Percentiles rank a stretch among this genome's conserved stretches.
Conservation (phyloP, 192 early-diverging fungal species). For the Backusella psychrophila region DNA sequence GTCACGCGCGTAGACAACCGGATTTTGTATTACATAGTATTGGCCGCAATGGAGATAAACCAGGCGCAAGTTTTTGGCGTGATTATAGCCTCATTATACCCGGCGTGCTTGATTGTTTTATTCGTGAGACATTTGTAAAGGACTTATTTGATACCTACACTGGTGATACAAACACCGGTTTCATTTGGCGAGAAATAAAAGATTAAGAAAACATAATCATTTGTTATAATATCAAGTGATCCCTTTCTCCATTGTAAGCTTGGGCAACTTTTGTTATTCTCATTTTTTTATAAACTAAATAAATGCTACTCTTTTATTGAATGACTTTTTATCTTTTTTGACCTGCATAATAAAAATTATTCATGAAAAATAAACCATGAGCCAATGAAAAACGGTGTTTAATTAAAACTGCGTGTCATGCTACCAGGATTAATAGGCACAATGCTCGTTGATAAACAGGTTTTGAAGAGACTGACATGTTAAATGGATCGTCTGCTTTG, state of each 20-base stretch:
- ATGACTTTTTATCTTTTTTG: no score
- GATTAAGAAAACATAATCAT: not conserved
- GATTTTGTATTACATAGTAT: constrained; percentile 26
- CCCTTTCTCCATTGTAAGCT: no score
- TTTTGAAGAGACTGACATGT: not conserved
- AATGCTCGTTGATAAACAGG: not conserved
- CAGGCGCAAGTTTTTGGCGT: constrained; percentile 32
- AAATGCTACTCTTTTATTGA: no score
- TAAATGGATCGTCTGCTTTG: not conserved
- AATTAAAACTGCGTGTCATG: no score
- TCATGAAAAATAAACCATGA: no score
- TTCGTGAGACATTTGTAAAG: constrained; percentile 31
- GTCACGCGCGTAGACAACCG: constrained; percentile 19
- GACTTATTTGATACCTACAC: constrained; percentile 19
- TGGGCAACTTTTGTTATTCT: no score
- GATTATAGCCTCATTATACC: constrained; percentile 32
- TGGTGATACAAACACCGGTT: not conserved
- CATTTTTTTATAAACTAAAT: no score
- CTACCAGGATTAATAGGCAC: not conserved
- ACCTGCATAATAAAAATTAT: no score
- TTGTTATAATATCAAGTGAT: not conserved
- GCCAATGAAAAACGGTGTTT: no score
- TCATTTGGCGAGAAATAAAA: not conserved
- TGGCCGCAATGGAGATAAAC: constrained; percentile 24
- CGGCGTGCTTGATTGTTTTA: constrained; percentile 27